Evolutionary conservation across 1,139 yeast species (phyloP).

Genomic region (Eremothecium gossypii): DNA sequence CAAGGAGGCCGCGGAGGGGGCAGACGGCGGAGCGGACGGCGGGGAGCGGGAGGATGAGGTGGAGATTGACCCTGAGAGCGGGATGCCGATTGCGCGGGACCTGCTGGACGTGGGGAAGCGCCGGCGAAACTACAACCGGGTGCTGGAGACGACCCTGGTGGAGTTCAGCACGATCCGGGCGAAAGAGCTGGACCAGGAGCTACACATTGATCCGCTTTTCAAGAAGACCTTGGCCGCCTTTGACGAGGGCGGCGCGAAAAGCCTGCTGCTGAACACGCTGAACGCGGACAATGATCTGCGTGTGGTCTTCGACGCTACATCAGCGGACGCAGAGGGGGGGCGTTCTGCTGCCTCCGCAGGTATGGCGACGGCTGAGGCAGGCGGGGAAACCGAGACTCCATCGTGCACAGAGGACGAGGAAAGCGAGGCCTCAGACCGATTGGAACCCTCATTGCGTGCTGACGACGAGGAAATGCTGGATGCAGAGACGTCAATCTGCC

Average conservation of each 20-base stretch:
- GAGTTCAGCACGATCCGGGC: slow-evolving; percentile 54
- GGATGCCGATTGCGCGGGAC: slow-evolving; percentile 24
- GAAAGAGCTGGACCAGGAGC: slow-evolving; percentile 66
- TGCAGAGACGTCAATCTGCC: background rate
- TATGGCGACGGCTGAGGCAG: slow-evolving; percentile 1
- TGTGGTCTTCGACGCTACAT: slow-evolving; percentile 36
- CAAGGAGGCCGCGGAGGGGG: slow-evolving; percentile 22
- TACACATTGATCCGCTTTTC: slow-evolving; percentile 79
- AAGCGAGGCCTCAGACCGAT: background rate
- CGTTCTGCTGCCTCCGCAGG: slow-evolving; percentile 1
- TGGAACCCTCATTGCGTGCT: background rate
- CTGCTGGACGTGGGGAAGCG: slow-evolving; percentile 30
- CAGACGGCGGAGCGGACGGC: slow-evolving; percentile 33
- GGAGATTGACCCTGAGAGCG: slow-evolving; percentile 30
- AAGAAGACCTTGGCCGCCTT: slow-evolving; percentile 85
- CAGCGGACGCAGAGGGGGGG: slow-evolving; percentile 16
- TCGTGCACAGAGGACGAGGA: slow-evolving; percentile 11
- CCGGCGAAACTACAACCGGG: slow-evolving; percentile 34
- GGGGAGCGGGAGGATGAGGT: slow-evolving; percentile 17
- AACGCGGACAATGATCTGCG: slow-evolving; percentile 29
- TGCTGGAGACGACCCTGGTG: slow-evolving; percentile 40
- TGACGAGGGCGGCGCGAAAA: slow-evolving; percentile 93
- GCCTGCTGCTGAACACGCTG: slow-evolving; percentile 65
- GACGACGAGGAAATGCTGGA: background rate
- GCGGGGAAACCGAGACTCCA: slow-evolving; percentile 14